Conservation (phyloP, 2,329 filamentous ascomycete species). For the Aureobasidium lini region DNA sequence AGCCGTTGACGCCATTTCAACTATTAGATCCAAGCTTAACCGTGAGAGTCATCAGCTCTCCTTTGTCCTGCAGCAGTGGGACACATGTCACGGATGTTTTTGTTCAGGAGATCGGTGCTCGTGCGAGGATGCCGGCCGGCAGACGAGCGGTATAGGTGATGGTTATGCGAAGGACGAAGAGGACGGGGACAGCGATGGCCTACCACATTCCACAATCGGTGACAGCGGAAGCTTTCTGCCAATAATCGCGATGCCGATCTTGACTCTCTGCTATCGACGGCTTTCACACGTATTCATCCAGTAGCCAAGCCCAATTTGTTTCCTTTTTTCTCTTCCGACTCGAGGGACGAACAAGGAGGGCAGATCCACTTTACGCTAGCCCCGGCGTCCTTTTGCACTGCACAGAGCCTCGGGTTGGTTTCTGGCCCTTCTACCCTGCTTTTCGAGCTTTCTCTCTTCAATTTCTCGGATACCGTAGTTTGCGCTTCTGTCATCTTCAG, state of each 20-base stretch:
- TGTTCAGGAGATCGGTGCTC: neutral
- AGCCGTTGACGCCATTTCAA: conserved; percentile 6
- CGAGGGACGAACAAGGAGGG: neutral
- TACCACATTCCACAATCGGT: neutral
- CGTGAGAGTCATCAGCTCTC: neutral
- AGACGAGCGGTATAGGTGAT: conserved; percentile 16
- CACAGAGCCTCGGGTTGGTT: conserved; percentile 10
- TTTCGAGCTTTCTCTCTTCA: conserved; percentile 6
- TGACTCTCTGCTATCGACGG: conserved; percentile 9
- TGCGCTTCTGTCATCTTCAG: neutral
- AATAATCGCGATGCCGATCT: neutral
- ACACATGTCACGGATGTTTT: neutral
- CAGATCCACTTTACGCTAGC: conserved; percentile 11
- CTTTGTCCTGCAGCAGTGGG: conserved; percentile 4
- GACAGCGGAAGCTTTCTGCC: neutral
- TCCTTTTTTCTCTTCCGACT: conserved; percentile 1
- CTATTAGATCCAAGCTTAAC: conserved; percentile 10
- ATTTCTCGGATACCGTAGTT: neutral
- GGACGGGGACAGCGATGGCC: conserved; percentile 22
- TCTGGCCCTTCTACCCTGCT: conserved; percentile 6
- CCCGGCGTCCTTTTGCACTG: neutral
- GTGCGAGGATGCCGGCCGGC: neutral
- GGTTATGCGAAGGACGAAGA: conserved; percentile 10
- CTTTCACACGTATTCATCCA: neutral
- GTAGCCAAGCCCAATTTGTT: conserved; percentile 6